Base-by-base conservation (phyloP, 2,329 filamentous ascomycete species). In the Parafenestella ontariensis region DNA sequence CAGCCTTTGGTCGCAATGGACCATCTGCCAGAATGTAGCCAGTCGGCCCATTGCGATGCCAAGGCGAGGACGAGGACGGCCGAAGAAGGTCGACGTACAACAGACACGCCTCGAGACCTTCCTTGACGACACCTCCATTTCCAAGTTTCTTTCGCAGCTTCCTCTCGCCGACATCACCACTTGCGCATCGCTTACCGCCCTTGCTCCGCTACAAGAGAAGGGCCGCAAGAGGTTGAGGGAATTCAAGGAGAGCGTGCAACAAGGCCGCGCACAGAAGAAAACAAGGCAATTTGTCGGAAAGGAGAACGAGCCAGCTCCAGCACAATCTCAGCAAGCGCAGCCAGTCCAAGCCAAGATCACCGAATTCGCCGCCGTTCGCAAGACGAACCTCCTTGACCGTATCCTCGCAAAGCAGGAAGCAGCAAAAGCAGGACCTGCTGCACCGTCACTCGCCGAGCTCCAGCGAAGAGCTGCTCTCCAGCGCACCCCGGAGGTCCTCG, bases 141-240 rank as follows among this genome's bases (percentile, higher is more conserved):
- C 65, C 17, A 71, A 68, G 17, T 91, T 89, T 59, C 71, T 91
- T 41, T 69, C 76, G 33, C 77, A 79, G 24, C 79, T 90, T 5
- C 86, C 87, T 18, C 78, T 84, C 50, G 82, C 82, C 8, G 68
- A 81, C 3, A 79, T 89, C 61, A 78, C 78, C 8, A 73, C 77
- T 29, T 84, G 84, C 70, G 75, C 79, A 5, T 83, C 84, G 0
- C 69, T 83, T 11, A 71, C 76, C 24, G 85, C 83, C 50, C 78
- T 83, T 18, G 83, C 85, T 11, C 83, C 85, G 1, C 62, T 88
- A 5, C 79, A 88, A 24, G 81, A 83, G 44, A 90, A 87, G 67
- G 89, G 89, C 26, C 87, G 90, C 61, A 84, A 84, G 54, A 84
- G 87, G 7, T 80, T 93, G n/a, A 81, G 86, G 52, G 86, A 89